phyloP scores from a whole-genome alignment of 2,329 filamentous ascomycete species.

The Purpureocillium lavendulum region DNA sequence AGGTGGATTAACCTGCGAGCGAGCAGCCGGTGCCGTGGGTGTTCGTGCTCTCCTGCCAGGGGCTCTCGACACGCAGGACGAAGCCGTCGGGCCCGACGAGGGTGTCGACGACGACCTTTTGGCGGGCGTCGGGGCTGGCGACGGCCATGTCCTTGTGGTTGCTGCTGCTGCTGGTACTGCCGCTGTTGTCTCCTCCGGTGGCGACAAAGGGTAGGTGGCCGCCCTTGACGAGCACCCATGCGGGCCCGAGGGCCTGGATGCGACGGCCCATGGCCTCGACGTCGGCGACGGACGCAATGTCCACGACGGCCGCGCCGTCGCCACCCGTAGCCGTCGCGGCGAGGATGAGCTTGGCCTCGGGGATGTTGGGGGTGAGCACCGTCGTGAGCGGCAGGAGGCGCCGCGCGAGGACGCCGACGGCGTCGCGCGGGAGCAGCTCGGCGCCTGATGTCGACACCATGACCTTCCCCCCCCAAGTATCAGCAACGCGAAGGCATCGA shows the following conservation, averaged over 20 bases:
- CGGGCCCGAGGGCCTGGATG: slow-evolving; percentile 61
- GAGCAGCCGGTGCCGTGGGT: slow-evolving; percentile 96
- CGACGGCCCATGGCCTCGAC: slow-evolving; percentile 59
- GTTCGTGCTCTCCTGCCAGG: slow-evolving; percentile 65
- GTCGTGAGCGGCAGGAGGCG: slow-evolving; percentile 58
- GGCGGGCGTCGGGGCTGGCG: slow-evolving; percentile 50
- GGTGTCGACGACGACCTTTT: slow-evolving; percentile 65
- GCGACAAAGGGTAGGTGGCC: slow-evolving; percentile 71
- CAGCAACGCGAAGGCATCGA: no score
- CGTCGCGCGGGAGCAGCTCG: slow-evolving; percentile 55
- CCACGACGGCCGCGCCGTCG: background rate
- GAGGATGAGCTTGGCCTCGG: slow-evolving; percentile 62
- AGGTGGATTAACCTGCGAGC: slow-evolving; percentile 59
- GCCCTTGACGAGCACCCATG: slow-evolving; percentile 81
- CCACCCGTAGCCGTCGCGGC: slow-evolving; percentile 25
- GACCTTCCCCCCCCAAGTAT: slow-evolving; percentile 64
- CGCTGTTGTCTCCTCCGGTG: no score
- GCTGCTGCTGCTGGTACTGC: no score
- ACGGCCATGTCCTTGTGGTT: slow-evolving; percentile 50
- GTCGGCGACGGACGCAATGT: slow-evolving; percentile 51
- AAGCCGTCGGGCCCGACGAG: slow-evolving; percentile 53
- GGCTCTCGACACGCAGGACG: slow-evolving; percentile 57
- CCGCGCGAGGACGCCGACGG: slow-evolving; percentile 51
- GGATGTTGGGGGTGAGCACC: slow-evolving; percentile 69
- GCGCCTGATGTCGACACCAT: slow-evolving; percentile 85